Base-by-base conservation (phyloP, 2,329 filamentous ascomycete genomes). In the Sporothrix euskadiensis region DNA sequence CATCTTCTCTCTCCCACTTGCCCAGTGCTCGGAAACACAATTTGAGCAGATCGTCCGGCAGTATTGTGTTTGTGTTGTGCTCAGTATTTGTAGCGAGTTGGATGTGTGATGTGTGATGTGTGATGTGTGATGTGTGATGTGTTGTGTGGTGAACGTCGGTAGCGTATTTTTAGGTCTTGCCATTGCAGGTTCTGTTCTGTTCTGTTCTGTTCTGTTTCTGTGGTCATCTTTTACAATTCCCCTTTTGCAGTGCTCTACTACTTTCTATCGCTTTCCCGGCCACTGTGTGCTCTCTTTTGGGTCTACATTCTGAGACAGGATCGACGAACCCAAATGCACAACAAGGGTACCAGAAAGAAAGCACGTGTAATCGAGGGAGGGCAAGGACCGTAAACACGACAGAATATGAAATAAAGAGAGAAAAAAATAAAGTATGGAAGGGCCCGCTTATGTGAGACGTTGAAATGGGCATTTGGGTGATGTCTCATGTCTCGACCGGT, bases 361-460 rank as follows among this genome's bases (percentile, higher is more conserved):
- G 44, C 12, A 19, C 44, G 44, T 16, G 44, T 49, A 7, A 4
- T 26, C 8, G 22, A 56, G n/a, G 4, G 52, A 26, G n/a, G 10
- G n/a, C 8, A 7, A 7, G n/a, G 26, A 16, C 12, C 9, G 14
- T 47, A 5, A 32, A 9, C 22, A 65, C 5, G 6, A 32, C 12
- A 66, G 32, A 66, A 30, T 41, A 41, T 12, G 35, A 47, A 26
- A 30, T 30, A 35, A n/a, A 32, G 1, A 44, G 4, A 16, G 8
- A 2, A 14, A 7, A 66, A 4, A 63, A 66, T 19, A 66, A 49
- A 35, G 59, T 30, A 16, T 65, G 63, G 61, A 14, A 8, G 3
- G 63, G 41, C 26, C 63, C 63, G 63, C 41, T 49, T 12, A 52
- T 68, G 12, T 41, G 63, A 68, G 63, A 52, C 63, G 63, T n/a